Base-by-base conservation (phyloP, 1,284 basidiomycete genomes). In the Malassezia equina region DNA sequence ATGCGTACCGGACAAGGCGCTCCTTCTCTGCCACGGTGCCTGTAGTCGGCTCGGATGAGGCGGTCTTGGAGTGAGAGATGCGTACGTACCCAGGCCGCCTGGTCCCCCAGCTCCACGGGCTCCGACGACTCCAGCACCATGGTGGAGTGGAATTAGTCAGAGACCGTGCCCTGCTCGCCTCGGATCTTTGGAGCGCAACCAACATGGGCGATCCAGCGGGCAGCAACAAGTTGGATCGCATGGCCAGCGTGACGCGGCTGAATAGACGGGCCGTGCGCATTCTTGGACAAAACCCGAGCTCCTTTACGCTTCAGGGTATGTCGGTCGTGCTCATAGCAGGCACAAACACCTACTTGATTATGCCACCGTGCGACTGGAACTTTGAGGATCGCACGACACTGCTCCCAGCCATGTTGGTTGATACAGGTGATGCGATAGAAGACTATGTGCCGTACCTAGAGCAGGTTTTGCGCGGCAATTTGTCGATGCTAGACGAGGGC, bases 301-400 rank as follows among this genome's bases (percentile, higher is more conserved):
- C 86, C 60, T 91, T 88, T 75, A 93, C 90, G 0, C 79, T 95
- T 0, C 88, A 93, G 79, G 90, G 88, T 82, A 44, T 12, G 48
- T 27, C n/a, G 15, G 9, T 28, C 21, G 19, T 34, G 31, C 43
- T 28, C 8, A 25, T 19, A n/a, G 25, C 61, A 33, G 89, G 89
- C 17, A 96, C 91, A 1, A 95, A 95, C 72, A 93, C 89, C 1
- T 96, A 95, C 72, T 79, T 96, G 57, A 73, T 95, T 29, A 53
- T 59, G 19, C 63, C 62, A 5, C 55, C 60, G 9, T 50, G 47
- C 1, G 36, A 61, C 24, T 53, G 78, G 75, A 60, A 51, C 28
- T 47, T 54, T 39, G 55, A 50, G 45, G 54, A 33, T 40, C 60
- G 39, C 24, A 23, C 76, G 76, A 55, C 83, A 81, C 63, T 86